phyloP scores from a whole-genome alignment of 1,284 basidiomycete genomes.

The Austroboletus novae-zelandiae region DNA sequence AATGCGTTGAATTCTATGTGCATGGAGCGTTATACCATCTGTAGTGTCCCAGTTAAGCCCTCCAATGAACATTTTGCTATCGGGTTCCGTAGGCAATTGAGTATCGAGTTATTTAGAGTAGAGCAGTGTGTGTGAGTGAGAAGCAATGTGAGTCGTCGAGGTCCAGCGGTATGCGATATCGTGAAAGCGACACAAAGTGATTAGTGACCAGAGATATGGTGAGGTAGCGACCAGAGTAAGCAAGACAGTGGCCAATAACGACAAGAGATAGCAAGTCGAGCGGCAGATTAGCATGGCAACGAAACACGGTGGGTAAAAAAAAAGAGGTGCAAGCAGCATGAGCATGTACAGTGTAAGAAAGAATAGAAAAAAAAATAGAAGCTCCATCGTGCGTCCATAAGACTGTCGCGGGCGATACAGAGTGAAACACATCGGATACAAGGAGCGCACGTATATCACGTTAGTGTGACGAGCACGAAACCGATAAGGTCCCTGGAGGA shows the following conservation, averaged over 20 bases:
- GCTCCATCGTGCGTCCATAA: conserved; percentile 26
- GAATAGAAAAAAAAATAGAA: neutral
- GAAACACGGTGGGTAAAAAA: conserved; percentile 21
- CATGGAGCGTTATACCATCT: conserved; percentile 70
- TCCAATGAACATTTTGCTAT: conserved; percentile 98
- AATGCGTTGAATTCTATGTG: conserved; percentile 34
- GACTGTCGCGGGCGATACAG: conserved; percentile 22
- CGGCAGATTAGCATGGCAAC: conserved; percentile 29
- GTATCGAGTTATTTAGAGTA: conserved; percentile 35
- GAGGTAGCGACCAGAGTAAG: conserved; percentile 37
- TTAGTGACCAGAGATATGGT: conserved; percentile 35
- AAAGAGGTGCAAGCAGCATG: conserved; percentile 11
- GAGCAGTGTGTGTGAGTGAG: conserved; percentile 18
- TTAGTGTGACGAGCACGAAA: conserved; percentile 7
- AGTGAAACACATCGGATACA: conserved; percentile 14
- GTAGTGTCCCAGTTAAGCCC: conserved; percentile 98
- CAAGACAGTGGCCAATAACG: conserved; percentile 36
- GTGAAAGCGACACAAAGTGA: conserved; percentile 37
- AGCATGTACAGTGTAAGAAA: conserved; percentile 24
- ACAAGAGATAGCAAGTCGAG: conserved; percentile 31
- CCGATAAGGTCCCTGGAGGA: conserved; percentile 9
- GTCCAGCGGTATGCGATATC: conserved; percentile 34
- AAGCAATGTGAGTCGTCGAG: conserved; percentile 29
- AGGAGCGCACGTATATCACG: conserved; percentile 6
- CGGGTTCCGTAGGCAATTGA: conserved; percentile 35